Conservation (phyloP, 1,284 basidiomycete genomes). For the Naganishia albida region DNA sequence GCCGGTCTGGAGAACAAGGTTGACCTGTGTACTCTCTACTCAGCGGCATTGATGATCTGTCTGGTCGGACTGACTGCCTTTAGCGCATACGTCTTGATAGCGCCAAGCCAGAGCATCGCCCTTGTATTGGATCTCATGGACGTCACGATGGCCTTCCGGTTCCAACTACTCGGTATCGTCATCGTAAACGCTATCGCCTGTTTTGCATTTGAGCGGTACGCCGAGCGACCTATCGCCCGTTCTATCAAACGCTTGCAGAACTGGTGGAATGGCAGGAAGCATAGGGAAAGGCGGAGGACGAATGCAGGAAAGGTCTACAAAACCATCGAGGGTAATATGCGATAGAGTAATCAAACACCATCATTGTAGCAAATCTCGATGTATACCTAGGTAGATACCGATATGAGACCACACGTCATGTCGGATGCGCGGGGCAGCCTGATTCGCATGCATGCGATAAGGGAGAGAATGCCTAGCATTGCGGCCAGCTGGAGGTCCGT, state of each 20-base stretch:
- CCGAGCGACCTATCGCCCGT: conserved; percentile 63
- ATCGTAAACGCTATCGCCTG: conserved; percentile 72
- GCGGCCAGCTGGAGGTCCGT: too few relatives aligned
- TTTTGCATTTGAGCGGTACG: conserved; percentile 78
- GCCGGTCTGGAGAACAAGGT: not conserved
- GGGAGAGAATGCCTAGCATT: too few relatives aligned
- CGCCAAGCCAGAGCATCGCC: conserved; percentile 65
- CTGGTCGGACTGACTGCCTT: conserved; percentile 68
- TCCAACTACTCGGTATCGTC: conserved; percentile 70
- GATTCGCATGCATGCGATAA: too few relatives aligned
- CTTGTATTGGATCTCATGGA: conserved; percentile 75
- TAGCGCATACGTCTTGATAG: conserved; percentile 72
- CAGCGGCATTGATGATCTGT: conserved; percentile 76
- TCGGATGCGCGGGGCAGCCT: not conserved
- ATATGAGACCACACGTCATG: not conserved
- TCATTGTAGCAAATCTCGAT: not conserved
- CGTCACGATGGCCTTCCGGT: conserved; percentile 70
- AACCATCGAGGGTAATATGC: conserved; percentile 53
- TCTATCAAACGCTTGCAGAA: conserved; percentile 56
- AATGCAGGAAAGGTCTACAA: conserved; percentile 58
- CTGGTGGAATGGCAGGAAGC: conserved; percentile 40
- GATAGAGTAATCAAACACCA: conserved; percentile 1
- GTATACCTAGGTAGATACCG: not conserved
- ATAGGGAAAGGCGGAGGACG: conserved; percentile 45
- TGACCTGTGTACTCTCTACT: conserved; percentile 12